Conservation (phyloP, 2,329 filamentous ascomycete genomes). For the Penicillium sp. region DNA sequence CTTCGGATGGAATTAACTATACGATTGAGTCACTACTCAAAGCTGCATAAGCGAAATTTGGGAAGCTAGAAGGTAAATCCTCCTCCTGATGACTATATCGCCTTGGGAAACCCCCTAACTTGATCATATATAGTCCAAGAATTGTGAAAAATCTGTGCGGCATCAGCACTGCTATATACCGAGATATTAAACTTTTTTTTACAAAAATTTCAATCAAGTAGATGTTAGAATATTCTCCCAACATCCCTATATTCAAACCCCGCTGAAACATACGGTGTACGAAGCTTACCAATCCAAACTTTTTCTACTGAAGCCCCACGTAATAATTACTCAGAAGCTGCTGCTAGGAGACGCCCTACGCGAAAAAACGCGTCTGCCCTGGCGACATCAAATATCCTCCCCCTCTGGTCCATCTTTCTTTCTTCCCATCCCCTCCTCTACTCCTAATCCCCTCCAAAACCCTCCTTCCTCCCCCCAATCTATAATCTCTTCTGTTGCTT, state of each 20-base stretch:
- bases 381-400: slow-evolving; percentile 35
- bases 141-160: neutral
- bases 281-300: slow-evolving; percentile 2
- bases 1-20: neutral
- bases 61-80: neutral
- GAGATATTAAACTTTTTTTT: neutral
- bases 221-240: neutral
- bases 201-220: neutral
- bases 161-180: neutral
- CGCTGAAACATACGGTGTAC: slow-evolving; percentile 1
- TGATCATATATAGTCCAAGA: neutral
- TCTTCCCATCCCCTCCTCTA: slow-evolving; percentile 10
- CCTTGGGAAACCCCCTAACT: neutral
- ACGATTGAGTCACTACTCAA: neutral
- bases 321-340: slow-evolving; percentile 5
- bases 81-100: neutral
- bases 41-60: neutral
- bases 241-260: neutral
- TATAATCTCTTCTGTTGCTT: slow-evolving; percentile 12
- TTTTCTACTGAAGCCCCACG: neutral
- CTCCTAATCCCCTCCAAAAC: slow-evolving; percentile 25
- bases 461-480: slow-evolving; percentile 15
- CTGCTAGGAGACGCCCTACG: slow-evolving; percentile 16
- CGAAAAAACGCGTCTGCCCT: slow-evolving; percentile 35
- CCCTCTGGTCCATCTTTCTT: slow-evolving; percentile 13